Evolutionary conservation across 1,284 basidiomycete species (phyloP).

Genomic region (Exobasidium cylindrosporum): DNA sequence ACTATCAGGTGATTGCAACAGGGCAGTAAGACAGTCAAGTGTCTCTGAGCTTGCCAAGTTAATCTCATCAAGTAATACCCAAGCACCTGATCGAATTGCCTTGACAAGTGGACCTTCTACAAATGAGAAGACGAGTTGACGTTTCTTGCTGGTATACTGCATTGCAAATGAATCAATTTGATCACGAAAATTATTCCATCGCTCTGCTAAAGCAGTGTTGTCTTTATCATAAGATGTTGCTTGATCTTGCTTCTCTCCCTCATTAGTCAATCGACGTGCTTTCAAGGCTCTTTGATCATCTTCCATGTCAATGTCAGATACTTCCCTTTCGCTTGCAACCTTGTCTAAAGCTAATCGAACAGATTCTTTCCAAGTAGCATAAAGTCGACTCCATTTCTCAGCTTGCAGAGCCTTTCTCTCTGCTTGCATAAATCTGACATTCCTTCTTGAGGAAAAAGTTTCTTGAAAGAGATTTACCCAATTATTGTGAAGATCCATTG

Average conservation of each 20-base stretch:
- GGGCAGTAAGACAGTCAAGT: constrained; percentile 81
- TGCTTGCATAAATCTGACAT: constrained; percentile 79
- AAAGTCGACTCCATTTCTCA: constrained; percentile 80
- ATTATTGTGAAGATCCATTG: constrained; percentile 68
- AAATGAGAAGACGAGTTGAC: constrained; percentile 69
- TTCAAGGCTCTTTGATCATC: constrained; percentile 12
- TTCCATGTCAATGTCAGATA: neutral
- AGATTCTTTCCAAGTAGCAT: constrained; percentile 80
- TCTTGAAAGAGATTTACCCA: constrained; percentile 81
- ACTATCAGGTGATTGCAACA: constrained; percentile 78
- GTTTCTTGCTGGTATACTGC: constrained; percentile 39
- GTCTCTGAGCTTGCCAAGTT: constrained; percentile 94
- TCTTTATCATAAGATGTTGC: neutral
- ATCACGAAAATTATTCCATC: constrained; percentile 62
- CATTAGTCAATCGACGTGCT: constrained; percentile 51
- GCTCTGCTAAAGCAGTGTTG: constrained; percentile 23
- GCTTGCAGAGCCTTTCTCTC: constrained; percentile 78
- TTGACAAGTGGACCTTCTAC: constrained; percentile 95
- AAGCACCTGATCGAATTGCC: constrained; percentile 82
- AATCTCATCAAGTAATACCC: constrained; percentile 95
- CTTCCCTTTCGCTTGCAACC: neutral
- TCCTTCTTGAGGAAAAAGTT: constrained; percentile 87
- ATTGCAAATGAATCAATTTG: constrained; percentile 75
- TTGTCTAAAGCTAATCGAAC: constrained; percentile 59
- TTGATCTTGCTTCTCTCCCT: constrained; percentile 23